phyloP scores from a whole-genome alignment of 495 filamentous ascomycete genomes.

The Lineolata rhizophorae region DNA sequence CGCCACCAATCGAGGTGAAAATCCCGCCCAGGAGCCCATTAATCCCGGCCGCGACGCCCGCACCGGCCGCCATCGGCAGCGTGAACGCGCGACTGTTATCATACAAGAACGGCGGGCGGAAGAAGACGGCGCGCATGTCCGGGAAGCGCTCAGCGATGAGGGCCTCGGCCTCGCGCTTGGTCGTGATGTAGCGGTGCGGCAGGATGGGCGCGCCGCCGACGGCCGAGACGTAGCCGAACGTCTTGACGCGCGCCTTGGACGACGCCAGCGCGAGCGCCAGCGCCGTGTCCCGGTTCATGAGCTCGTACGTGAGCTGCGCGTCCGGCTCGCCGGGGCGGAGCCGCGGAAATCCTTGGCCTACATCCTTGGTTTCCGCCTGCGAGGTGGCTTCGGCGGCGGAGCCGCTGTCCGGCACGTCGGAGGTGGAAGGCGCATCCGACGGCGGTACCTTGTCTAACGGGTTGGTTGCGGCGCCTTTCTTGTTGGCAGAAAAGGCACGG shows the following conservation, averaged over 20 bases:
- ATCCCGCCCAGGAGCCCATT: conserved; percentile 54
- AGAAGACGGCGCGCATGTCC: conserved; percentile 53
- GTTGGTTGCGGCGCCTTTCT: conserved; percentile 43
- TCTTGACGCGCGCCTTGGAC: conserved; percentile 32
- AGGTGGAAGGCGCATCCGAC: too few species aligned
- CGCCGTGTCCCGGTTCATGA: conserved; percentile 83
- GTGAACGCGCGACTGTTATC: conserved; percentile 67
- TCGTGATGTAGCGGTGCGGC: conserved; percentile 67
- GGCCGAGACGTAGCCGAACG: conserved; percentile 76
- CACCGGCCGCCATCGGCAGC: conserved; percentile 55
- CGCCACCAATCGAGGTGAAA: conserved; percentile 49
- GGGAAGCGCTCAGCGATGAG: conserved; percentile 51
- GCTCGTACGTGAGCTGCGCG: conserved; percentile 80
- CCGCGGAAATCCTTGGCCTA: too few species aligned
- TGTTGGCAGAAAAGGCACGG: conserved; percentile 49
- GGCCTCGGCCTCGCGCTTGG: conserved; percentile 78
- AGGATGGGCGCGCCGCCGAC: conserved; percentile 66
- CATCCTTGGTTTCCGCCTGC: too few species aligned
- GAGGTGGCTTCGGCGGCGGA: too few species aligned
- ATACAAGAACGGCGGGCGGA: conserved; percentile 75
- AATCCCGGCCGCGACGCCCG: conserved; percentile 42
- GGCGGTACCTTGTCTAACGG: conserved; percentile 34
- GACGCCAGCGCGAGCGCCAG: conserved; percentile 75
- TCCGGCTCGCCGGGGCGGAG: conserved; percentile 39
- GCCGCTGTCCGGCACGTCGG: too few species aligned